Evolutionary conservation across 73 alveolate species (phyloP), one percentile per base, ranked within the genome.

Genomic region (Stentor coeruleus): DNA sequence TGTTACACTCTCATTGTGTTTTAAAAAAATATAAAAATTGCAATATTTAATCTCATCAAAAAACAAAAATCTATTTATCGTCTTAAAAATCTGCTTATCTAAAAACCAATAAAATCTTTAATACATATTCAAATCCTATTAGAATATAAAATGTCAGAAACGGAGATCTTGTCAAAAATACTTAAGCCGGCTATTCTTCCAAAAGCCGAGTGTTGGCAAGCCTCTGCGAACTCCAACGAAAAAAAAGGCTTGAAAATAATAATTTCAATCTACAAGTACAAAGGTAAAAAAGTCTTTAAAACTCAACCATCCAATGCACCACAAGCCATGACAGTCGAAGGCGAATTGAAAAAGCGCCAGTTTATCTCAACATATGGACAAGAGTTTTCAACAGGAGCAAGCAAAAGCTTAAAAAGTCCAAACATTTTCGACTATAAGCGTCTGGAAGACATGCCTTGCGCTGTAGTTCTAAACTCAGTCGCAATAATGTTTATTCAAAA

Each of bases 211-310:
- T 11, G 28, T 20, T 49, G 66, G 66, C 28, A 49, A 20, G 66
- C 66, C 20, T 49, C 66, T 11, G 66, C 66, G 66, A 49, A 49
- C 20, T 20, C 6, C 28, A 49, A 66, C 39, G 79, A 66, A 66
- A 66, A 20, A 31, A 66, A 66, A 33, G 79, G 79, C 2, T 15
- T 66, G 39, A 66, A 66, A 66, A 20, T 66, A 1, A 66, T 66
- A 20, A 31, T 37, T 33, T 20, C 79, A 40, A 66, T 66, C 33
- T 66, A 28, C 37, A 66, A 66, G 2, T 0, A 66, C 37, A 66
- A 66, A 66, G 79, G 79, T 26, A 66, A 66, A 66, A 66, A 66
- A 66, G 79, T 66, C 33, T 31, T 20, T 26, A 66, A 66, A 66
- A 66, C n/a, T 20, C 42, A 20, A 40, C 41, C 79, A 26, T 20